Evolutionary conservation across 2,329 filamentous ascomycete genomes (phyloP), one percentile per base, ranked within the genome.

Genomic region (Dichotomopilus funicola): DNA sequence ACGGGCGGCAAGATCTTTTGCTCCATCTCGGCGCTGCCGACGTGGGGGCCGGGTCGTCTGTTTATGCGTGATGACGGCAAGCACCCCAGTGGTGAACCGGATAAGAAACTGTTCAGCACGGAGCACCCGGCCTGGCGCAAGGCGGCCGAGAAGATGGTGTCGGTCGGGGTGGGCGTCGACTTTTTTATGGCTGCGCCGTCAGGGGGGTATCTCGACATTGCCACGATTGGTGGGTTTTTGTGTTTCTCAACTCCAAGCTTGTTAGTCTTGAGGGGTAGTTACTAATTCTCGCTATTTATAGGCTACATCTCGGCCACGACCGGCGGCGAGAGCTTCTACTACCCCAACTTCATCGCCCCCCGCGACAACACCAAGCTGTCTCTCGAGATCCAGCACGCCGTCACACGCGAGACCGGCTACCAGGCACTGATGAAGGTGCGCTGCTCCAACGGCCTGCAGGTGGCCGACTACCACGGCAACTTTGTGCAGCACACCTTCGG

Each of bases 341-440:
- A 95, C 69, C 91, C 94, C 46, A 99, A 97, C 70, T 99, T 96
- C 74, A 85, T 96, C 57, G 84, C 87, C 6, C 88, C 88, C 6
- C 83, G 94, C 40, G 94, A 99, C 70, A 84, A 86, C 44, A 78
- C 89, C 54, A 95, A 92, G 73, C 74, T 99, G 41, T 87, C 86
- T 2, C 81, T 87, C 48, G 94, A 99, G 73, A 84, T 99, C 61
- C 83, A 85, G 62, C 92, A 96, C 66, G 85, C 89, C 0, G 83
- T 96, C 35, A 91, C 85, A 2, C 81, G 94, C 60, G 91, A 96
- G 70, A 96, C 92, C 47, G 94, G 94, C 27, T 97, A 89, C 75
- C 92, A 96, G 72, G 91, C 91, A 19, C 76, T 99, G 64, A 95
- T 99, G 89, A 99, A 99, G 77, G 92, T 99, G 56, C 87, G 94